Percentiles rank a stretch among this genome's conserved stretches.
Conservation (phyloP, 345 rosid genomes). For the Brassica nigra region DNA sequence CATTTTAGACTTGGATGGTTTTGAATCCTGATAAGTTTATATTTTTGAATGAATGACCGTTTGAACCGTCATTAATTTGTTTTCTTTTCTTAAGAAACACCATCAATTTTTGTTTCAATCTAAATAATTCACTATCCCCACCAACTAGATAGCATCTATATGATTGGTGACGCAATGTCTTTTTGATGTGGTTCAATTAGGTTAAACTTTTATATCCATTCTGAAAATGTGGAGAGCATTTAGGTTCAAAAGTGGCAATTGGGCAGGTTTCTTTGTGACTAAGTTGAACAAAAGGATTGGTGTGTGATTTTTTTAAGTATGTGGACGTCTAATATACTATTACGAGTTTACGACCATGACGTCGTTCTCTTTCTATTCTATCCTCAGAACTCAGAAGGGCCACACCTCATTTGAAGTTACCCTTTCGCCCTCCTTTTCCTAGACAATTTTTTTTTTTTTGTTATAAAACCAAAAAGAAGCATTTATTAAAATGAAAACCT, state of each 20-base stretch:
- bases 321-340: constrained; percentile 11
- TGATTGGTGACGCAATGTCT: constrained; percentile 26
- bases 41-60: background rate
- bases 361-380: constrained; percentile 8
- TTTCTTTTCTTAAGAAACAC: background rate
- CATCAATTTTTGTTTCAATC: background rate
- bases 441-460: background rate
- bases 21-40: background rate
- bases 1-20: background rate
- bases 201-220: constrained; percentile 7
- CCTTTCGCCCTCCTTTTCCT: constrained; percentile 10
- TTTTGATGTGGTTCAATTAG: constrained; percentile 22
- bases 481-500: background rate
- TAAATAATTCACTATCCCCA: constrained; percentile 4
- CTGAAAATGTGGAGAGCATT: background rate
- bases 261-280: constrained; percentile 29
- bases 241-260: constrained; percentile 4
- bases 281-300: constrained; percentile 29
- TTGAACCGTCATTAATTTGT: background rate
- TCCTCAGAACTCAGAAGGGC: constrained; percentile 2
- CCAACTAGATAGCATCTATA: constrained; percentile 5
- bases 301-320: background rate
- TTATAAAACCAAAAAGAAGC: background rate
- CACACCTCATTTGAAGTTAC: background rate
- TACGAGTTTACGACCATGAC: constrained; percentile 13